Evolutionary conservation across 2,329 filamentous ascomycete species (phyloP).

Genomic region (Juglanconis oblonga): DNA sequence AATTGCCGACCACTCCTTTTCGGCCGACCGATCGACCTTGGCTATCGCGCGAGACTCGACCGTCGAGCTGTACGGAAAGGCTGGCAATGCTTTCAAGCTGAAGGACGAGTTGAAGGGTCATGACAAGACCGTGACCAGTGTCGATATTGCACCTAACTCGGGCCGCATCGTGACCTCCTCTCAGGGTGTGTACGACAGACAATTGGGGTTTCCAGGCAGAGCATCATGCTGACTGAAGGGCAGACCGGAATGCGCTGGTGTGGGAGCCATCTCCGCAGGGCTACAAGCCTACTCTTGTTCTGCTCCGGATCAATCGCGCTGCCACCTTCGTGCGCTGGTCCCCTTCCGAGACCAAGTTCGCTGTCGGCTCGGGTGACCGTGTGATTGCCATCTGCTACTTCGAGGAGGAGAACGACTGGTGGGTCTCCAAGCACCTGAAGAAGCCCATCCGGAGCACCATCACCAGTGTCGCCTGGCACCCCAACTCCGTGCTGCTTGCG

Average conservation of each 20-base stretch:
- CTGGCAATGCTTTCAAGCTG: constrained; percentile 73
- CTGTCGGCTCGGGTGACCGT: constrained; percentile 91
- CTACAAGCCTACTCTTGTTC: constrained; percentile 95
- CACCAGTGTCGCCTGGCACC: constrained; percentile 93
- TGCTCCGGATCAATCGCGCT: constrained; percentile 93
- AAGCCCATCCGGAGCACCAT: constrained; percentile 98
- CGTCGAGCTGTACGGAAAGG: constrained; percentile 80
- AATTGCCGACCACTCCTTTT: constrained; percentile 98
- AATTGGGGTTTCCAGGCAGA: background rate
- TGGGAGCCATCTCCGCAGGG: constrained; percentile 92
- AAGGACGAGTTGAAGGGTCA: constrained; percentile 94
- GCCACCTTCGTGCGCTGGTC: constrained; percentile 98
- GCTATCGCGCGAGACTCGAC: constrained; percentile 88
- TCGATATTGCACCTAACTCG: constrained; percentile 87
- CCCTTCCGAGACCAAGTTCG: constrained; percentile 94
- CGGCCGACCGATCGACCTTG: constrained; percentile 80
- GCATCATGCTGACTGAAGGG: constrained; percentile 3
- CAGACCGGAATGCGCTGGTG: constrained; percentile 95
- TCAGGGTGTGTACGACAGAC: constrained; percentile 61
- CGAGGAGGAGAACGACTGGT: constrained; percentile 99
- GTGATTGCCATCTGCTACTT: constrained; percentile 98
- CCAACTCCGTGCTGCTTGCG: constrained; percentile 91
- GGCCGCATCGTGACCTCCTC: constrained; percentile 97
- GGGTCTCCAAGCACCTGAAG: constrained; percentile 99
- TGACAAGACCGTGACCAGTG: constrained; percentile 93